Conservation (phyloP, 257 asterid species). For the Nicotiana benthamiana region DNA sequence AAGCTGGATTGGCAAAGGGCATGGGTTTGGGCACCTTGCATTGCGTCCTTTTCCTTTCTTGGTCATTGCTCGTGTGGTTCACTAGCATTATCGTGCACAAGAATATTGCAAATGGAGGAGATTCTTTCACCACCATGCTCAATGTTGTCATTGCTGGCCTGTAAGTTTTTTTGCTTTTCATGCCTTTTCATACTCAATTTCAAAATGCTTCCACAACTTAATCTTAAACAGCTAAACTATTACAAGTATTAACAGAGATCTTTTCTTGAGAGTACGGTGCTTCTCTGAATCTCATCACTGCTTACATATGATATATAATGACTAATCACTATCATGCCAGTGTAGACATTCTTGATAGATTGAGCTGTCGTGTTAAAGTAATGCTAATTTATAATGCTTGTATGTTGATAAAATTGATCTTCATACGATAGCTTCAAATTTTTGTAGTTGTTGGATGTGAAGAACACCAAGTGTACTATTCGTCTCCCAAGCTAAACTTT, state of each 20-base stretch:
- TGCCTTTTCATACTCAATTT: not conserved
- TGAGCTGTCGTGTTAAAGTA: not conserved
- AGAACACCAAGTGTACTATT: not conserved
- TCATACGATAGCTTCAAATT: not conserved
- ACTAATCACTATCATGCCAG: not conserved
- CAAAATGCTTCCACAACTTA: not conserved
- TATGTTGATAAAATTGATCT: not conserved
- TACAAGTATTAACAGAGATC: not conserved
- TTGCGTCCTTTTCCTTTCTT: constrained; percentile 84
- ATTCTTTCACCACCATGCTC: constrained; percentile 95
- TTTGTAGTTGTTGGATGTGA: not conserved
- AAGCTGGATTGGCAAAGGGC: constrained; percentile 94
- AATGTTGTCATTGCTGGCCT: constrained; percentile 95
- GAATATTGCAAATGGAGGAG: constrained; percentile 86
- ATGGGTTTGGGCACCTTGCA: constrained; percentile 88
- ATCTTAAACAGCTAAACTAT: not conserved
- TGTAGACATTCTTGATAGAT: not conserved
- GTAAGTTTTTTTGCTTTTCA: constrained; percentile 37
- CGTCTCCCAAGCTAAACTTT: not conserved
- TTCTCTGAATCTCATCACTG: not conserved
- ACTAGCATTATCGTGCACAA: constrained; percentile 88
- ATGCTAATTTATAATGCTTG: not conserved
- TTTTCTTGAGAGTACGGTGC: not conserved
- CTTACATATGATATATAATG: not conserved
- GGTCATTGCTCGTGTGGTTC: constrained; percentile 97